phyloP scores from a whole-genome alignment of 768 basidiomycete genomes.

The Mrakia blollopis region DNA sequence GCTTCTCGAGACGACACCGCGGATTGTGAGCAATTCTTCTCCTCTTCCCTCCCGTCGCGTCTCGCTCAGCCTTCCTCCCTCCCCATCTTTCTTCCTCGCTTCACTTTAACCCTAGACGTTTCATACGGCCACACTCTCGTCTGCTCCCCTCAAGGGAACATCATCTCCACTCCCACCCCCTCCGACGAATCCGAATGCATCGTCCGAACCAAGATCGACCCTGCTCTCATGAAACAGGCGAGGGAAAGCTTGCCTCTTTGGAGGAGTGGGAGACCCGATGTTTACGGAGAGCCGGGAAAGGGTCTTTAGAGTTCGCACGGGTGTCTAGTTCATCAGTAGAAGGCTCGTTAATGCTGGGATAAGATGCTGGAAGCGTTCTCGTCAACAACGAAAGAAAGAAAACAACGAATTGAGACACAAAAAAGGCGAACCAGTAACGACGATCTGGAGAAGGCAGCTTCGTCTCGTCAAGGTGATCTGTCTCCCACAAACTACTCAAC shows the following conservation, averaged over 20 bases:
- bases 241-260: slow-evolving; percentile 19
- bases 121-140: slow-evolving; percentile 35
- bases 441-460: background rate
- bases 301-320: background rate
- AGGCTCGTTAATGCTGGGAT: background rate
- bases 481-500: slow-evolving; percentile 10
- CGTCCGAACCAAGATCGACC: slow-evolving; percentile 27
- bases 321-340: too few species aligned
- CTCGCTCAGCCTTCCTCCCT: background rate
- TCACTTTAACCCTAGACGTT: too few species aligned
- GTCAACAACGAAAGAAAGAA: too few species aligned
- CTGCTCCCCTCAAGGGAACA: slow-evolving; percentile 18
- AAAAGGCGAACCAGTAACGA: background rate
- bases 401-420: too few species aligned
- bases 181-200: slow-evolving; percentile 31
- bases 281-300: background rate
- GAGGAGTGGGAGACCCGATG: slow-evolving; percentile 10
- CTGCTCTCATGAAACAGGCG: background rate
- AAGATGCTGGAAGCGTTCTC: background rate
- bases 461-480: too few species aligned
- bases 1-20: slow-evolving; percentile 23
- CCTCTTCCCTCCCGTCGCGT: background rate
- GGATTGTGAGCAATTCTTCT: slow-evolving; percentile 16
- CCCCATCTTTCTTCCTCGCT: too few species aligned
- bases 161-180: slow-evolving; percentile 34